These are phyloP conservation scores for Lentinula lateritia DNA, from an alignment of 768 basidiomycete genomes.

Conservation along the genomic window DNA sequence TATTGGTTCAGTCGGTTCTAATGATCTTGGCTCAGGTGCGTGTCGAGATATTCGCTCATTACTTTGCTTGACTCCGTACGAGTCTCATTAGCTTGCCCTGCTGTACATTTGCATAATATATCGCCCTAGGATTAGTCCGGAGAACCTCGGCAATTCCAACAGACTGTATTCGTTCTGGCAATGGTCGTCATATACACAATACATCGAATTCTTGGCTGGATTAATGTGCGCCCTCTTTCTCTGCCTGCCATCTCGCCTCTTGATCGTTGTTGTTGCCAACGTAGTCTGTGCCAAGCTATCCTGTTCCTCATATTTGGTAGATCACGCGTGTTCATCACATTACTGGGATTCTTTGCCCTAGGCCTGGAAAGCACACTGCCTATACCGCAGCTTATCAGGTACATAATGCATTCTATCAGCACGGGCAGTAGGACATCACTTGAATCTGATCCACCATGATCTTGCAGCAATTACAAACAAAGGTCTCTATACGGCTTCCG, in stretches of 20 bases:
- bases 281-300: constrained; percentile 63
- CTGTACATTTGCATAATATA: constrained; percentile 80
- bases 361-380: constrained; percentile 86
- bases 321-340: constrained; percentile 49
- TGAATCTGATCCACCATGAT: constrained; percentile 19
- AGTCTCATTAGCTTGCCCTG: constrained; percentile 54
- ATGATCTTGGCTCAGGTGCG: constrained; percentile 82
- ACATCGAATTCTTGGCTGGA: constrained; percentile 78
- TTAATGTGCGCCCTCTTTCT: constrained; percentile 49
- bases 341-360: constrained; percentile 71
- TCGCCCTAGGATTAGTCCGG: constrained; percentile 55
- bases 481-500: constrained; percentile 82
- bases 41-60: constrained; percentile 2
- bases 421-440: neutral
- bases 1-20: constrained; percentile 76
- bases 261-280: neutral
- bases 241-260: neutral
- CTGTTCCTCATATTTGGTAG: constrained; percentile 70
- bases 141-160: constrained; percentile 50
- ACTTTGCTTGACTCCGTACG: constrained; percentile 10
- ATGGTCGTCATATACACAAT: constrained; percentile 71
- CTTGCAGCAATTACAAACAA: constrained; percentile 66
- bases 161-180: constrained; percentile 82
- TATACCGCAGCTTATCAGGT: constrained; percentile 81
- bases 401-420: neutral